A percentile compares a stretch with the other conserved stretches of the same genome.
phyloP scores from a whole-genome alignment of 345 rosid species.

The Eucalyptus globulus region DNA sequence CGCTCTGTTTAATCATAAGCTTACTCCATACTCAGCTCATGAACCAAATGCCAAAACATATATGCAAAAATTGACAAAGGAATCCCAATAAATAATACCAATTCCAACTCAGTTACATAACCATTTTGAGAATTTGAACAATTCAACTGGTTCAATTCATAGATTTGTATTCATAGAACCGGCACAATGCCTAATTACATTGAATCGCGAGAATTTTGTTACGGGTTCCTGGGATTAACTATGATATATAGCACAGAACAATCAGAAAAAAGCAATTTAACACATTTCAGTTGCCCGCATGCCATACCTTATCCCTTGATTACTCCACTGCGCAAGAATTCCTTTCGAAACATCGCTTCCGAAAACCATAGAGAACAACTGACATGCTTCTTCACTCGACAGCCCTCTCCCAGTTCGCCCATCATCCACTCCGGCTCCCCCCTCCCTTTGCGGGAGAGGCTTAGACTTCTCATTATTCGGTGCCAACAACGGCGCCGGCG shows the following conservation, averaged over 20 bases:
- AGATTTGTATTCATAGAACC: neutral
- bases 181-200: neutral
- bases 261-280: neutral
- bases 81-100: neutral
- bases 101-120: neutral
- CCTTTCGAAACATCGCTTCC: slow-evolving; percentile 60
- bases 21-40: neutral
- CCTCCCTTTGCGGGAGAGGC: neutral
- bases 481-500: neutral
- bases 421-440: neutral
- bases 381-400: slow-evolving; percentile 36
- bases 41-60: neutral
- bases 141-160: neutral
- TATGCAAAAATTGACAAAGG: neutral
- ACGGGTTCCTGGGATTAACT: neutral
- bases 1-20: neutral
- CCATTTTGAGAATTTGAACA: neutral
- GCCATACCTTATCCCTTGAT: slow-evolving; percentile 89
- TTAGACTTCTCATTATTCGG: neutral
- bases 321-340: slow-evolving; percentile 88
- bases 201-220: neutral
- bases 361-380: slow-evolving; percentile 70
- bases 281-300: neutral
- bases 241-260: neutral
- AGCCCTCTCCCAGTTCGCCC: slow-evolving; percentile 12